Evolutionary conservation across 495 filamentous ascomycete genomes (phyloP).

Genomic region (Neurospora africana): DNA sequence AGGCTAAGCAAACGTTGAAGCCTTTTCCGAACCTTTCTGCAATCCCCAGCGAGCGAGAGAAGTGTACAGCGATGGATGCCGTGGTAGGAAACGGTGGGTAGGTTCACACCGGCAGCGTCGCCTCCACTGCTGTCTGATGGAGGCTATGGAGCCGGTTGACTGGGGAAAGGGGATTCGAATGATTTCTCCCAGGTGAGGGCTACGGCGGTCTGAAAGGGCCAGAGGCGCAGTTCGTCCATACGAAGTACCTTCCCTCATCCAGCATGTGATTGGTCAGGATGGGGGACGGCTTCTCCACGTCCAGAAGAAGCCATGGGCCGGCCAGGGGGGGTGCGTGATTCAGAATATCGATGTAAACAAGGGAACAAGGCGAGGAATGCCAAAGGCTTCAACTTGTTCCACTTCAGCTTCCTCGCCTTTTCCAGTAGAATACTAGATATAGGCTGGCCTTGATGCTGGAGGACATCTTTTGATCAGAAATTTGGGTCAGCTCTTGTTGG

Average conservation of each 20-base stretch:
- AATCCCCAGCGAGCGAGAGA: constrained; percentile 3
- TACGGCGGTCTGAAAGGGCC: constrained; percentile 13
- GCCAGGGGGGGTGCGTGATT: constrained; percentile 10
- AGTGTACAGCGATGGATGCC: not conserved
- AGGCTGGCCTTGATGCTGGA: not conserved
- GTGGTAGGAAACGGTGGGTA: constrained; percentile 6
- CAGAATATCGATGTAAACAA: constrained; percentile 12
- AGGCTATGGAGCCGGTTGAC: constrained; percentile 2
- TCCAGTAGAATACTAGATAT: not conserved
- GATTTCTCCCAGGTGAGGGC: constrained; percentile 14
- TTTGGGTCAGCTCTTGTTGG: not conserved
- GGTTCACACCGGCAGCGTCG: constrained; percentile 6
- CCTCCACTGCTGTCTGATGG: constrained; percentile 6
- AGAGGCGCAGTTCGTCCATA: not conserved
- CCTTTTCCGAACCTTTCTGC: constrained; percentile 3
- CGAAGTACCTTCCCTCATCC: constrained; percentile 9
- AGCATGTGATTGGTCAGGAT: constrained; percentile 16
- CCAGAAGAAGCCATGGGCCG: constrained; percentile 7
- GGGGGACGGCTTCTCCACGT: constrained; percentile 9
- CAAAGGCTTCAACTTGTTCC: constrained; percentile 1
- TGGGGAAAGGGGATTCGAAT: constrained; percentile 14
- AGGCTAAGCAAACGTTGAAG: constrained; percentile 2
- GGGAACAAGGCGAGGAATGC: constrained; percentile 21
- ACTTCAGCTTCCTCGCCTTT: not conserved
- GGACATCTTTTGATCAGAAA: not conserved